Evolutionary conservation across 306 rosid species (phyloP).

Genomic region (Mimosa pudica): DNA sequence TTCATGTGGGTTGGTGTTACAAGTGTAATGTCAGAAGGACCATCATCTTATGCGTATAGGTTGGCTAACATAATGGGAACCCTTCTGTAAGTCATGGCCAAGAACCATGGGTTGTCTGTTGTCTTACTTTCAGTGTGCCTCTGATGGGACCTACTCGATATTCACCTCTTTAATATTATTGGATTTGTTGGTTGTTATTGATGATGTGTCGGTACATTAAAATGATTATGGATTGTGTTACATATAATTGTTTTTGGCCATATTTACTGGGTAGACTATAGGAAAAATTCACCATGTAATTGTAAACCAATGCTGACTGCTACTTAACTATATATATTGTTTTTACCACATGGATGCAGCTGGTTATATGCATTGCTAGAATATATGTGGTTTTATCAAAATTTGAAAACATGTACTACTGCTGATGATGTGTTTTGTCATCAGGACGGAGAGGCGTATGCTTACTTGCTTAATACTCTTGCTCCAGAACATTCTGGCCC

Average conservation of each 20-base stretch:
- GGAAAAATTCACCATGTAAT: constrained; percentile 18
- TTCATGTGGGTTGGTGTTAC: neutral
- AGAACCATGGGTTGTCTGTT: neutral
- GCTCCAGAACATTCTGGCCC: constrained; percentile 95
- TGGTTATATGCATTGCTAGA: neutral
- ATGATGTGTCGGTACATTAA: neutral
- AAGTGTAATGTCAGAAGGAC: neutral
- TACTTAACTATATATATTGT: constrained; percentile 8
- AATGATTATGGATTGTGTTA: constrained; percentile 26
- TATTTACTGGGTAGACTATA: constrained; percentile 18
- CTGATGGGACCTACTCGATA: neutral
- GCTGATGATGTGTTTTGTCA: constrained; percentile 41
- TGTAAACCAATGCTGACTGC: constrained; percentile 25
- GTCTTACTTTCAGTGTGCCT: neutral
- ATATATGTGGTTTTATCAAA: constrained; percentile 22
- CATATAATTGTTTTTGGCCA: constrained; percentile 29
- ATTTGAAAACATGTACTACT: constrained; percentile 15
- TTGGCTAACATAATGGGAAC: neutral
- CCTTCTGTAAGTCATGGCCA: neutral
- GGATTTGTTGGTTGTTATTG: neutral
- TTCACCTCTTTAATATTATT: constrained; percentile 3
- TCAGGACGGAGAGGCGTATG: constrained; percentile 98
- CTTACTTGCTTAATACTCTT: constrained; percentile 87
- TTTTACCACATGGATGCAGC: constrained; percentile 14
- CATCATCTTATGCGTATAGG: neutral